These are phyloP conservation scores for Sisymbrium irio DNA, from an alignment of 345 rosid species.

Conservation along the genomic window DNA sequence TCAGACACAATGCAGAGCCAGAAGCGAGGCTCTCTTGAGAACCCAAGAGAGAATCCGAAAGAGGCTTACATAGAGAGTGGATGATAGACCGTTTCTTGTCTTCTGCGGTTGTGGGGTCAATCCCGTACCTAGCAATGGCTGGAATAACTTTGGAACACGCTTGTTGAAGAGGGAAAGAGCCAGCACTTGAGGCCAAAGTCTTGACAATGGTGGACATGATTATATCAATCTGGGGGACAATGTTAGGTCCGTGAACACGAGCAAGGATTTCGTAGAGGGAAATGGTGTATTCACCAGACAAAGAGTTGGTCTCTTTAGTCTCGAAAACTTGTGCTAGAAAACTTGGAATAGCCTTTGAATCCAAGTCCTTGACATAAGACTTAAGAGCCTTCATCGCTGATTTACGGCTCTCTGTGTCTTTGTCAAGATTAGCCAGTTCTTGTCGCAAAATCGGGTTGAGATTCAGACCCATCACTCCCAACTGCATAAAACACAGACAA, in stretches of 20 bases:
- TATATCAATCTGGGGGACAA: conserved; percentile 84
- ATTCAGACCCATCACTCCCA: conserved; percentile 52
- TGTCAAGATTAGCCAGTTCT: conserved; percentile 89
- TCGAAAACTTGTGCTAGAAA: conserved; percentile 96
- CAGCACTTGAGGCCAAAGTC: conserved; percentile 86
- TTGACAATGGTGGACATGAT: conserved; percentile 82
- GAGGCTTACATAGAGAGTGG: conserved; percentile 83
- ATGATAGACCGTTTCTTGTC: conserved; percentile 72
- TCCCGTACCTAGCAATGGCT: conserved; percentile 85
- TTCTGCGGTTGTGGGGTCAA: conserved; percentile 67
- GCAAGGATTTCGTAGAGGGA: conserved; percentile 95
- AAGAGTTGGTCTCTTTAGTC: conserved; percentile 76
- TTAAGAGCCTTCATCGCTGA: conserved; percentile 91
- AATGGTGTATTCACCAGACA: conserved; percentile 90
- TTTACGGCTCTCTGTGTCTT: conserved; percentile 85
- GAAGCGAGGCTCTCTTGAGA: conserved; percentile 82
- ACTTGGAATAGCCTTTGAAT: conserved; percentile 79
- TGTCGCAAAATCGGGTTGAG: conserved; percentile 65
- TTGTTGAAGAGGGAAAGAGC: conserved; percentile 92
- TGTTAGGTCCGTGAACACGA: conserved; percentile 87
- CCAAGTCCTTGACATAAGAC: conserved; percentile 82
- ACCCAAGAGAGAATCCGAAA: conserved; percentile 66
- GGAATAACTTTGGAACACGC: conserved; percentile 96
- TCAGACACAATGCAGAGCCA: conserved; percentile 88
- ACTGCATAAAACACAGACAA: conserved; percentile 18